Evolutionary conservation across 257 asterid genomes (phyloP).

Genomic region (Solanum etuberosum): DNA sequence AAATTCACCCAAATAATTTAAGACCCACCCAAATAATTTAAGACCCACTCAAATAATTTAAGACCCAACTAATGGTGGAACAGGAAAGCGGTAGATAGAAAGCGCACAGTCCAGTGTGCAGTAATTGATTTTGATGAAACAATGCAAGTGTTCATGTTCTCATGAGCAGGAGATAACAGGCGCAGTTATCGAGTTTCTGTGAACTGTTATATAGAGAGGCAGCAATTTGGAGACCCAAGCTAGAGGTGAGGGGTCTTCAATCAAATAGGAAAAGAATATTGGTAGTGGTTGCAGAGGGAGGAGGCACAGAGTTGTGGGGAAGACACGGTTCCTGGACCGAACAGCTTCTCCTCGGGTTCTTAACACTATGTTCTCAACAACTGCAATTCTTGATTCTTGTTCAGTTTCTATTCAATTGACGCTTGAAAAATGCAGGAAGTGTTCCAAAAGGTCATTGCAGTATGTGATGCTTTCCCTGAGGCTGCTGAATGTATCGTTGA

Average conservation of each 20-base stretch:
- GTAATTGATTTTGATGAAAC: not conserved
- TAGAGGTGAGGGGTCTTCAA: not conserved
- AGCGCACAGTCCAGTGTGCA: not conserved
- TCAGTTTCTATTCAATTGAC: not conserved
- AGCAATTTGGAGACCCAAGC: not conserved
- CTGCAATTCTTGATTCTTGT: not conserved
- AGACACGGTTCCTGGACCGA: no score
- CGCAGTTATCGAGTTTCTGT: not conserved
- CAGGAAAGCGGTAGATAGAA: not conserved
- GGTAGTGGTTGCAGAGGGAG: no score
- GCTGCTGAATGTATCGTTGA: conserved; percentile 47
- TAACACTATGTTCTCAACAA: not conserved
- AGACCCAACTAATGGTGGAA: not conserved
- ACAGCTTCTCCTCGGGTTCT: no score
- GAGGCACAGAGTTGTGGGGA: not conserved
- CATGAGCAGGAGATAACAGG: not conserved
- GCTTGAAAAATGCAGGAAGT: conserved; percentile 19
- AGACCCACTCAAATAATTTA: not conserved
- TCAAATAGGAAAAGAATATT: not conserved
- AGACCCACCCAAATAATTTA: no score
- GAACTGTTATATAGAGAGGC: not conserved
- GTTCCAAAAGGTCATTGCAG: conserved; percentile 38
- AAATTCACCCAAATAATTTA: no score
- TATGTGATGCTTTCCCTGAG: conserved; percentile 60
- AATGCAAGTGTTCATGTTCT: not conserved